Base-by-base conservation (phyloP, 1,284 basidiomycete genomes). In the Ceratobasidium sp. region DNA sequence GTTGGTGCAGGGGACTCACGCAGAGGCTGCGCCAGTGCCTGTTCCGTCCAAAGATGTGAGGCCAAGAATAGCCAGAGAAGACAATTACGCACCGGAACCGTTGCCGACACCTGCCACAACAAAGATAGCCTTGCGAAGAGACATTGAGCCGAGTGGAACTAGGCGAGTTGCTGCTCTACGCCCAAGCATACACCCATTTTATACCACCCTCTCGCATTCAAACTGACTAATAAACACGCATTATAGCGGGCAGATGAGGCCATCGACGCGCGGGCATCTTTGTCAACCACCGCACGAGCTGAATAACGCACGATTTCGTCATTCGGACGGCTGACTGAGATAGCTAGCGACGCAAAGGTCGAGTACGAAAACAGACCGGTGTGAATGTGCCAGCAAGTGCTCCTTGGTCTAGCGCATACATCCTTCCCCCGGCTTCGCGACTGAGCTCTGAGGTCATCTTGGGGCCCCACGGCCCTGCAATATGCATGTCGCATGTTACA, bases 11-110 rank as follows among this genome's bases (percentile, higher is more conserved):
- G 19, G 24, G 51, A 81, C 87, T 77, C 81, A 91, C 90, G 89
- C 90, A 74, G 87, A 83, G 22, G 88, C 83, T 76, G 85, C 89
- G 48, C 90, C 90, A 61, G 89, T 90, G 19, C 89, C 89, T 83
- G 43, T 13, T 41, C 34, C 1, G 51, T 63, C 58, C 9, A 1
- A 53, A 61, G 31, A 46, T 27, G 49, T 39, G 34, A 61, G 29
- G 41, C 14, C 22, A 27, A 48, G 43, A 14, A 41, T 74, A 27
- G 74, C 24, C 24, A 22, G 54, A 71, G 11, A 7, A 2, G n/a
- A 34, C 1, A 37, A 9, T 24, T n/a, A 77, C 82, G 41, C 72
- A 82, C 84, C 84, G 34, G 80, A 75, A 24, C 81, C 81, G 62
- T 82, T 83, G 59, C 90, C 90, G 31, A 90, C 79, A 49, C 90